Evolutionary conservation across 148 eudicot species (phyloP).

Genomic region (Cornus kousa): DNA sequence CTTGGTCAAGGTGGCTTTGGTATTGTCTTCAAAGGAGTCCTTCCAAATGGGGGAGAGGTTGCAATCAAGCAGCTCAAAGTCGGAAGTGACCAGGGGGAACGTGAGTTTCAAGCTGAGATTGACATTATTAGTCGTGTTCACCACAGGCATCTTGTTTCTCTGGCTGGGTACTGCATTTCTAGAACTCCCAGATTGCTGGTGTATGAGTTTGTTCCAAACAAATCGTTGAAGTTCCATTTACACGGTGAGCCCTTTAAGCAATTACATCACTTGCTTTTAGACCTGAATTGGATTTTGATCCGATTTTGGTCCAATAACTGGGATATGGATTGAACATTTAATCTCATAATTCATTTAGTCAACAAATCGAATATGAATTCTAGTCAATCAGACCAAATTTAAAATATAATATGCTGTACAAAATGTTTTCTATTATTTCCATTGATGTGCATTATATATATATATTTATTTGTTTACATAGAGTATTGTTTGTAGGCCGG

Average conservation of each 20-base stretch:
- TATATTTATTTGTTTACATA: too few species aligned
- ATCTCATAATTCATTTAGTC: too few species aligned
- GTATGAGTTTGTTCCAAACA: constrained; percentile 73
- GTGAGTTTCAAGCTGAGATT: constrained; percentile 90
- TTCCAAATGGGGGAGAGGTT: constrained; percentile 60
- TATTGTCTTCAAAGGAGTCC: constrained; percentile 63
- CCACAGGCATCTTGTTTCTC: constrained; percentile 74
- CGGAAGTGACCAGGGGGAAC: constrained; percentile 85
- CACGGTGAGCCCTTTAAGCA: constrained; percentile 46
- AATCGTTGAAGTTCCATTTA: constrained; percentile 71
- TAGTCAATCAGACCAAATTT: too few species aligned
- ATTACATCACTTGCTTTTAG: too few species aligned
- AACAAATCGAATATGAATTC: too few species aligned
- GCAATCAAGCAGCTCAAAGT: constrained; percentile 73
- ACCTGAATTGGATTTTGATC: too few species aligned
- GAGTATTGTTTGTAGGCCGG: too few species aligned
- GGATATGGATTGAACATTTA: too few species aligned
- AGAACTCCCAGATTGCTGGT: constrained; percentile 63
- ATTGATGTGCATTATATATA: too few species aligned
- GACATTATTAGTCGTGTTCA: constrained; percentile 74
- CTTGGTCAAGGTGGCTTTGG: constrained; percentile 91
- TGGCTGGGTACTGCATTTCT: constrained; percentile 71
- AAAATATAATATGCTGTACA: too few species aligned
- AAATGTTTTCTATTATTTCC: too few species aligned
- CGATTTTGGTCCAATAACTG: too few species aligned